Base-by-base conservation (phyloP, 805 yeast species). In the Millerago galiae region DNA sequence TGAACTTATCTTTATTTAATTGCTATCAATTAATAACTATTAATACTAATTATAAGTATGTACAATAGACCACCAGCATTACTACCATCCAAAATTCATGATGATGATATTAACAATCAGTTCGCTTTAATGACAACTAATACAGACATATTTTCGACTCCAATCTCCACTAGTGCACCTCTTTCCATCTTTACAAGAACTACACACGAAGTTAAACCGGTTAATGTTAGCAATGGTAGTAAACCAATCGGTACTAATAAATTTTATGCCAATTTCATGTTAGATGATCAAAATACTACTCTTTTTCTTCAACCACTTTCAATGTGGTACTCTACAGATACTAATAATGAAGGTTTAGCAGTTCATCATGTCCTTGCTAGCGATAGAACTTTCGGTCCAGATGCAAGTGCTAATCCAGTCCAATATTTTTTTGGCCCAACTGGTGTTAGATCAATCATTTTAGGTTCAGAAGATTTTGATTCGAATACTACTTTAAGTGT, bases 241-340 rank as follows among this genome's bases (percentile, higher is more conserved):
- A 47, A 46, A 9, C 81, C 88, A 2, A 68, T 81, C 25, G 81
- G 81, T 46, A 85, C 95, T 8, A 86, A 86, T 60, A 84, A 85
- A 55, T 86, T 85, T 55, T 86, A 80, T 58, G 81, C 83, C 30
- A 86, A 86, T 61, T 62, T 86, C 59, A 60, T 85, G 10, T 68
- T 86, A 29, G 88, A 72, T 1, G 70, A 71, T 42, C 91, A 83
- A 55, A 74, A 77, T 2, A 67, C 75, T 43, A 86, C 91, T 0
- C 73, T 79, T 0, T 86, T 90, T 89, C 77, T 91, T 0, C 88
- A 83, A 51, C 95, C 95, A 2, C 85, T 84, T 55, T 76, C 86
- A 26, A 63, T 83, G 6, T 85, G 90, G 91, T 69, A 69, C 47
- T 66, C 81, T 8, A 75, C 67, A 42, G 77, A 72, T 41, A 65